Evolutionary conservation across 805 yeast genomes (phyloP), one percentile per base, ranked within the genome.

Genomic region (Sugiyamaella smithiae): DNA sequence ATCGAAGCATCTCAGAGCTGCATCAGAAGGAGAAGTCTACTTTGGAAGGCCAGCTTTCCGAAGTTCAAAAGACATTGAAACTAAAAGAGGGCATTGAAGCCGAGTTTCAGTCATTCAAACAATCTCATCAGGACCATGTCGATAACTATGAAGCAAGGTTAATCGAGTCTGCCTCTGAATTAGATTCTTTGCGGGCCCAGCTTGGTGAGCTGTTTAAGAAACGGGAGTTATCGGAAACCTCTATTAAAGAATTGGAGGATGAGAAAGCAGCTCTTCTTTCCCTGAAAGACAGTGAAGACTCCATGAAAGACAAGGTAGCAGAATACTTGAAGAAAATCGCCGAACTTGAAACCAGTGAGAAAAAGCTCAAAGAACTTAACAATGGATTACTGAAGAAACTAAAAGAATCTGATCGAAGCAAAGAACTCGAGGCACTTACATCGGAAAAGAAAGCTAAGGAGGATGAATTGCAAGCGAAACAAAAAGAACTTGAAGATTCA

Each of bases 401-500:
- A 5, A 4, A 14, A 7, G 38, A 19, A 35, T 14, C 38, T 4
- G 38, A 35, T 35, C 19, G 16, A 6, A n/a, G 20, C 5, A 14
- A 14, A 12, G 20, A 35, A 19, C 5, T 35, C 12, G 22, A 14
- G 4, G 38, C 3, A 5, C 22, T 35, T 16, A 14, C 22, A 9
- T 35, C 38, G 12, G 8, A 29, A 11, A 5, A 29, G 17, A 14
- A 40, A 4, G 38, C 35, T 1, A 40, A 50, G 28, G 29, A 35
- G 24, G 40, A 33, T 31, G 50, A 43, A 9, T 14, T 42, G n/a
- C 45, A 45, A 4, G 33, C 25, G n/a, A 12, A 29, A 12, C 29
- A 23, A 20, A 51, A 22, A 22, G 55, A 47, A 19, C 42, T 16
- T 14, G 36, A 51, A 33, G 44, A 28, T 8, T 33, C 42, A 16